phyloP scores from a whole-genome alignment of 345 rosid species.

The Eucalyptus regnans region DNA sequence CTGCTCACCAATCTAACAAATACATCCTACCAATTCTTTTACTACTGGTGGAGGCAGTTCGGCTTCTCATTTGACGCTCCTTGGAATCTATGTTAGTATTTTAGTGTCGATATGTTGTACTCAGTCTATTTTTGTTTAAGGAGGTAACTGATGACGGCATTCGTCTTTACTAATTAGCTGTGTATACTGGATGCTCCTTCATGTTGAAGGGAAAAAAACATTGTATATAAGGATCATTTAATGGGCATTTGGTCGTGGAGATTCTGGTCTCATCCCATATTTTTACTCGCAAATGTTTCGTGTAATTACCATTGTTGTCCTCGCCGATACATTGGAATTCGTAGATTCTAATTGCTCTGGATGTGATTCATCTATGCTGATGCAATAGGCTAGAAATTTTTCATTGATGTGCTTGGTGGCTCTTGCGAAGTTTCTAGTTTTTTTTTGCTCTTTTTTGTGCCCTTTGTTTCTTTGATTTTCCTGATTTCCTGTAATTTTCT shows the following conservation, averaged over 20 bases:
- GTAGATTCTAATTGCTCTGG: background rate
- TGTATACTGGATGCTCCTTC: background rate
- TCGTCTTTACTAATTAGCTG: background rate
- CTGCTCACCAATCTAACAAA: conserved; percentile 35
- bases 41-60: conserved; percentile 16
- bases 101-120: background rate
- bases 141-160: background rate
- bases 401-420: background rate
- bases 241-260: background rate
- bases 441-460: background rate
- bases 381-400: background rate
- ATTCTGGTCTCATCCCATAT: background rate
- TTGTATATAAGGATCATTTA: background rate
- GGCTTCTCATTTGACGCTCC: background rate
- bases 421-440: background rate
- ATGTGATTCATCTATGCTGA: background rate
- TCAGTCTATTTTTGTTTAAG: background rate
- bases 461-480: background rate
- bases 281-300: background rate
- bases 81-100: background rate
- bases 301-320: background rate
- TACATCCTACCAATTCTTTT: conserved; percentile 35
- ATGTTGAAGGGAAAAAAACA: background rate
- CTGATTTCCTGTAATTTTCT: background rate
- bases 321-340: background rate